Evolutionary conservation across 2,329 filamentous ascomycete species (phyloP).

Genomic region (Fusarium fracticaudum): DNA sequence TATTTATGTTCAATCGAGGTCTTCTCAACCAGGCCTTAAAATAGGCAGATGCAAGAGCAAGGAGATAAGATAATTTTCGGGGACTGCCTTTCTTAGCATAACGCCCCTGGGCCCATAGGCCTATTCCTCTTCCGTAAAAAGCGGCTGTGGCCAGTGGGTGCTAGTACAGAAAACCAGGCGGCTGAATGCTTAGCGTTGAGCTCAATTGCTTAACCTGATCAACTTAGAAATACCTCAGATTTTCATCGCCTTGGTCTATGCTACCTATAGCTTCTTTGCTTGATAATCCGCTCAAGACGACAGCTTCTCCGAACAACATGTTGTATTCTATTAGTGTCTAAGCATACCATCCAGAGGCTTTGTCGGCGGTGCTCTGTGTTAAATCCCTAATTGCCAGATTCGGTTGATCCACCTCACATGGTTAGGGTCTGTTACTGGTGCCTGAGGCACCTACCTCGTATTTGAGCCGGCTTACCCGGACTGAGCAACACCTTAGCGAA

Average conservation of each 20-base stretch:
- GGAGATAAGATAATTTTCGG: background rate
- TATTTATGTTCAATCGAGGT: background rate
- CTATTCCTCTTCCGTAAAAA: background rate
- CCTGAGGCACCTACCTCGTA: no score
- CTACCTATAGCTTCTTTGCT: background rate
- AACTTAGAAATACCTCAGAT: background rate
- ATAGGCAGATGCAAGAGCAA: background rate
- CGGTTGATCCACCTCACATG: background rate
- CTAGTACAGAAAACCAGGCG: background rate
- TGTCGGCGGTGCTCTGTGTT: no score
- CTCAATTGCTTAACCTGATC: no score
- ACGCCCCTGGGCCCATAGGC: background rate
- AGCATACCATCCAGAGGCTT: background rate
- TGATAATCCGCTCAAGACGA: fast-evolving
- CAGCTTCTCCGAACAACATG: fast-evolving
- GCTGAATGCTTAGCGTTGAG: background rate
- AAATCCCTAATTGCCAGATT: background rate
- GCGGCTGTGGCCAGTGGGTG: background rate
- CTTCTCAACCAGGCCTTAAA: fast-evolving
- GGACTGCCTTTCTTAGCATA: background rate
- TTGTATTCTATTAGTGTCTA: fast-evolving
- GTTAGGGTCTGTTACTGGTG: background rate
- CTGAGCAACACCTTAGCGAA: no score
- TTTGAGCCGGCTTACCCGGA: no score
- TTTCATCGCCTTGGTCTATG: background rate